phyloP scores from a whole-genome alignment of 257 asterid species.

The Solanum piurae region DNA sequence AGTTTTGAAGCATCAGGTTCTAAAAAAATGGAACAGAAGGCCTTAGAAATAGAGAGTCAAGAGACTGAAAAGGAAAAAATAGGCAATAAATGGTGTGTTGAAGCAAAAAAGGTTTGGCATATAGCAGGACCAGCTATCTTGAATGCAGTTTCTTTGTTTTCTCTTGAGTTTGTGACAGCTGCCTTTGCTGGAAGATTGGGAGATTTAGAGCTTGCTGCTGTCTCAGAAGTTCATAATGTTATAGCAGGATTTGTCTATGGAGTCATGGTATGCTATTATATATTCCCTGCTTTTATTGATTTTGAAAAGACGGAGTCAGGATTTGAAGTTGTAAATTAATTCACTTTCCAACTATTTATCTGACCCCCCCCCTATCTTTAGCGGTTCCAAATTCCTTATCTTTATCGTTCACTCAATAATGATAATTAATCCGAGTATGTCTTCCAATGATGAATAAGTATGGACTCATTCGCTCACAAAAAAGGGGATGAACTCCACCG shows the following conservation, averaged over 20 bases:
- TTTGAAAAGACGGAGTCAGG: neutral
- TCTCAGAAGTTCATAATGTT: constrained; percentile 23
- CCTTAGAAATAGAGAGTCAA: neutral
- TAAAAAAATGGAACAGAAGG: neutral
- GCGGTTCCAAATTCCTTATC: neutral
- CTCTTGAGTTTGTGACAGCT: constrained; percentile 13
- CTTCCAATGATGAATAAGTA: neutral
- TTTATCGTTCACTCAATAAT: neutral
- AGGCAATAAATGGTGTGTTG: constrained; percentile 5
- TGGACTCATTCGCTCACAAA: neutral
- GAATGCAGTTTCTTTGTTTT: constrained; percentile 19
- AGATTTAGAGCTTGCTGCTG: constrained; percentile 26
- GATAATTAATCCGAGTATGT: neutral
- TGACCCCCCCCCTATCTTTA: neutral
- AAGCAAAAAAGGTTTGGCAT: constrained; percentile 22
- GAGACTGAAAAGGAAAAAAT: neutral
- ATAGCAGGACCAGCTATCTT: constrained; percentile 26
- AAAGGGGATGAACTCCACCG: neutral
- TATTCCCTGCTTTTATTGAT: neutral
- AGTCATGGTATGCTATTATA: constrained; percentile 12
- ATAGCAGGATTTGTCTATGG: constrained; percentile 25
- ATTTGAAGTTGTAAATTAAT: neutral
- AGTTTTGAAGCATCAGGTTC: neutral
- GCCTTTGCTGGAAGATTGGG: constrained; percentile 30
- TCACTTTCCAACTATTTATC: neutral